Evolutionary conservation across 441 rosid genomes (phyloP).

Genomic region (Manihot esculenta): DNA sequence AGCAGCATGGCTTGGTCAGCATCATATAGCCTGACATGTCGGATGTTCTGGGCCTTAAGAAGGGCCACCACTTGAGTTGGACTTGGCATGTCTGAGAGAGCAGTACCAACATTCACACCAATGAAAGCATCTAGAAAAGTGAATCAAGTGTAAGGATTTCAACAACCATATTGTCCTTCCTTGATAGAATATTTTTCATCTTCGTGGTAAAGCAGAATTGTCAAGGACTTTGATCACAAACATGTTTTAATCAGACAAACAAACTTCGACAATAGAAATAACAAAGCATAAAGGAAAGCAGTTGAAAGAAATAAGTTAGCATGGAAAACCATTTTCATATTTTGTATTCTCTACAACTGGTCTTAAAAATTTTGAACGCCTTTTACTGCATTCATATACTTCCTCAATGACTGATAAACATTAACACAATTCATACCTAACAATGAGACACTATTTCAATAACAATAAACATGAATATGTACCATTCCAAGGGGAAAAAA

Average conservation of each 20-base stretch:
- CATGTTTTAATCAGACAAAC: not conserved
- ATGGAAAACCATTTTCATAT: not conserved
- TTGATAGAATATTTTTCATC: slow-evolving; percentile 1
- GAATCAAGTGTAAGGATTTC: slow-evolving; percentile 7
- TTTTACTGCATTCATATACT: not conserved
- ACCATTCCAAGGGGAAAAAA: no score
- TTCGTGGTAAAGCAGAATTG: slow-evolving; percentile 13
- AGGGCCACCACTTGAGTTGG: slow-evolving; percentile 82
- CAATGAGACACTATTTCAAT: no score
- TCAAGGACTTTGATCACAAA: slow-evolving; percentile 12
- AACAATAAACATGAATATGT: not conserved
- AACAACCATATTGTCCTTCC: slow-evolving; percentile 2
- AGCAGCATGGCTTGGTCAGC: slow-evolving; percentile 74
- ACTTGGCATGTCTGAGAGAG: slow-evolving; percentile 79
- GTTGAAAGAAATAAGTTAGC: not conserved
- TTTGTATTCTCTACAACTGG: not conserved
- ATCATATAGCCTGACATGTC: slow-evolving; percentile 76
- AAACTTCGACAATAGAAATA: not conserved
- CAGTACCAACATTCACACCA: slow-evolving; percentile 90
- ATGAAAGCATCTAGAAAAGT: slow-evolving; percentile 61
- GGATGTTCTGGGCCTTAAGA: slow-evolving; percentile 77
- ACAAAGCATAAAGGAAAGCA: not conserved
- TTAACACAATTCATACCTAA: not conserved
- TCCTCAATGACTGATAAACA: not conserved
- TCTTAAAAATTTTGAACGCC: not conserved